A percentile compares a stretch with the other conserved stretches of the same genome.
Conservation (phyloP, 164 flowering plant species). For the Cinnamomum micranthum region DNA sequence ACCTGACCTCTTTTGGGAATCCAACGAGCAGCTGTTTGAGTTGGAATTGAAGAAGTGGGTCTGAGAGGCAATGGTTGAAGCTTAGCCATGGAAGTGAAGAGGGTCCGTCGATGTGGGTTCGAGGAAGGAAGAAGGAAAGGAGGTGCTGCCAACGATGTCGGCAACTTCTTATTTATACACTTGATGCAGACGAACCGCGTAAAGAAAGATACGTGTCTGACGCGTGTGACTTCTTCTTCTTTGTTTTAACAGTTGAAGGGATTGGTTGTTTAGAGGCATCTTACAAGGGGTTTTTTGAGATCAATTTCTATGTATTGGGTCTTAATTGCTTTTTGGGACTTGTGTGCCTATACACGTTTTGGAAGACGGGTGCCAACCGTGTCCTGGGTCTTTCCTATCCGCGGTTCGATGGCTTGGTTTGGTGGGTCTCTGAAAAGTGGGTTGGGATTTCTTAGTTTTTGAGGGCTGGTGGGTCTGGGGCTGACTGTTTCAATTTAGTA, state of each 20-base stretch:
- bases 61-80: background rate
- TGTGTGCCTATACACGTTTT: background rate
- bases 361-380: background rate
- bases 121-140: background rate
- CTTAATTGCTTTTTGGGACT: no score
- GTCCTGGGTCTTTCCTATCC: background rate
- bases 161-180: background rate
- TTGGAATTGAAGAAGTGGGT: background rate
- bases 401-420: no score
- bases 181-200: background rate
- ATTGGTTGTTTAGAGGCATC: no score
- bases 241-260: no score
- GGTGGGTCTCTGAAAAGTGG: no score
- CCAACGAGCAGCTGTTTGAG: background rate
- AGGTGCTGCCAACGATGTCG: background rate
- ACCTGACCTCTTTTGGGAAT: conserved; percentile 3
- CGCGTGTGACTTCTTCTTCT: background rate
- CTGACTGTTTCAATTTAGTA: no score
- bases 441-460: no score
- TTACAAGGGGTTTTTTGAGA: no score
- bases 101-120: background rate
- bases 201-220: background rate
- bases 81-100: background rate
- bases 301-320: no score
- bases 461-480: no score